Evolutionary conservation across 352 stramenopile species (phyloP).

Genomic region (Globisporangium spinosum): DNA sequence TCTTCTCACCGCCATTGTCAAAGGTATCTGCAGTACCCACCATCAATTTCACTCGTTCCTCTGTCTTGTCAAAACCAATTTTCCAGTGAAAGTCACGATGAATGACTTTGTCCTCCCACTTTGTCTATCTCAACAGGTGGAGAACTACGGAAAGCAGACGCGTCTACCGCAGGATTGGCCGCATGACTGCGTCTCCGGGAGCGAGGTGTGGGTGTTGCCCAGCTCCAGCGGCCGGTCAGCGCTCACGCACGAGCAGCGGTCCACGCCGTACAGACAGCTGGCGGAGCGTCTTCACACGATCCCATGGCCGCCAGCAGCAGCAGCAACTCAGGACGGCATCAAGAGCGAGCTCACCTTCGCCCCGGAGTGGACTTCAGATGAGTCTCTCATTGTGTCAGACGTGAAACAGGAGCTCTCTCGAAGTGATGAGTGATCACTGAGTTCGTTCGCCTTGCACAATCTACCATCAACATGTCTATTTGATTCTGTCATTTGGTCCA

Average conservation of each 20-base stretch:
- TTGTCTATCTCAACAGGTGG: constrained; percentile 25
- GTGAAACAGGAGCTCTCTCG: not conserved
- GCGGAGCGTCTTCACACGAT: constrained; percentile 54
- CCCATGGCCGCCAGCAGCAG: constrained; percentile 31
- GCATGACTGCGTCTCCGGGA: constrained; percentile 42
- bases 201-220: constrained; percentile 81
- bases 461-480: not conserved
- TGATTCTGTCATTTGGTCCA: not conserved
- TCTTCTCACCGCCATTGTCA: constrained; percentile 70
- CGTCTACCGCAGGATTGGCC: constrained; percentile 69
- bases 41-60: not conserved
- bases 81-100: not conserved
- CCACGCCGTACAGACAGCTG: constrained; percentile 65
- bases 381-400: not conserved
- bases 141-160: constrained; percentile 53
- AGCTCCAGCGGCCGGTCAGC: constrained; percentile 79
- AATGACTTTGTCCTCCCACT: not conserved
- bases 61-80: not conserved
- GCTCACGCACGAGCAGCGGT: constrained; percentile 74
- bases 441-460: not conserved
- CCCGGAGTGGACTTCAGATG: too few species aligned
- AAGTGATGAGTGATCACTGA: not conserved
- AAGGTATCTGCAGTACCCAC: constrained; percentile 26
- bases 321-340: not conserved
- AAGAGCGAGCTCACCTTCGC: not conserved